Conservation (phyloP, 2,329 filamentous ascomycete species). For the Trichoderma breve region DNA sequence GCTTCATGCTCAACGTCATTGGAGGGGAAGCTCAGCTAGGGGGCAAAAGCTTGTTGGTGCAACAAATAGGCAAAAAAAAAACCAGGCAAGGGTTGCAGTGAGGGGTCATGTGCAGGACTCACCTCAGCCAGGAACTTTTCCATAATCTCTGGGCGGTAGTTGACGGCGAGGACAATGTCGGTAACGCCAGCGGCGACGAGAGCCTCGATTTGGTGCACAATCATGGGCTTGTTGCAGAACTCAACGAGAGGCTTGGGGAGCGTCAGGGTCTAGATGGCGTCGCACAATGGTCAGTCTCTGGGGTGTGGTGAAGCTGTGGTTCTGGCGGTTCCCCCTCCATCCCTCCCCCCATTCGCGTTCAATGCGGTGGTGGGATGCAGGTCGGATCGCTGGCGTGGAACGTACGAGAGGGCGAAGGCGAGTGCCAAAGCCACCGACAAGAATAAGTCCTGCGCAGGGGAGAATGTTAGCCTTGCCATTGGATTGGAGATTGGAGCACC, state of each 20-base stretch:
- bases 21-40: neutral
- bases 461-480: slow-evolving; percentile 24
- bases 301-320: neutral
- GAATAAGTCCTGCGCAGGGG: slow-evolving; percentile 75
- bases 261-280: slow-evolving; percentile 72
- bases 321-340: slow-evolving; percentile 1
- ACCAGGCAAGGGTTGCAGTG: neutral
- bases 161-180: slow-evolving; percentile 96
- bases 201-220: slow-evolving; percentile 94
- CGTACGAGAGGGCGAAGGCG: slow-evolving; percentile 92
- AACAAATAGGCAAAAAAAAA: slow-evolving; percentile 4
- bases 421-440: slow-evolving; percentile 98
- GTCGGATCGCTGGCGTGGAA: slow-evolving; percentile 23
- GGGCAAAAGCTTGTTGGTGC: neutral
- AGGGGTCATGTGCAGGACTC: slow-evolving; percentile 21
- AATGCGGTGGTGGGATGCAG: slow-evolving; percentile 4
- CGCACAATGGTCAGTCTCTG: slow-evolving; percentile 27
- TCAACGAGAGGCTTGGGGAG: slow-evolving; percentile 97
- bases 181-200: slow-evolving; percentile 91
- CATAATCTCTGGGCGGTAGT: slow-evolving; percentile 98
- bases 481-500: slow-evolving; percentile 1
- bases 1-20: slow-evolving; percentile 4
- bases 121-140: slow-evolving; percentile 89
- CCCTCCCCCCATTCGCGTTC: neutral
- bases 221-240: slow-evolving; percentile 99